Evolutionary conservation across 2,329 filamentous ascomycete species (phyloP).

Genomic region (Colletotrichum sp.): DNA sequence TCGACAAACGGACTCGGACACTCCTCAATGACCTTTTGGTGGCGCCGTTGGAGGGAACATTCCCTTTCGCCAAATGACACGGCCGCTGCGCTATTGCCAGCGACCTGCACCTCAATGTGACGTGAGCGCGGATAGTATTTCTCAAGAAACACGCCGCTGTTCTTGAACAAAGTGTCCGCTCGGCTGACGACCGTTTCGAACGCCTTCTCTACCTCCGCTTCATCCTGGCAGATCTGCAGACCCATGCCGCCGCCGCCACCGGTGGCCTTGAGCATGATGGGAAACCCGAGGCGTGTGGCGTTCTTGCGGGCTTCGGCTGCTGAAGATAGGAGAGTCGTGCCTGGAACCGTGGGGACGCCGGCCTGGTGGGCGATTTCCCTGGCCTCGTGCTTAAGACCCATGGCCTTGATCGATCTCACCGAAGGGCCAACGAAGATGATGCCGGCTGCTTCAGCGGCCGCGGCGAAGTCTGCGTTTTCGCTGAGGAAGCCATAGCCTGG

Average conservation of each 20-base stretch:
- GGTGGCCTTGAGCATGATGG: slow-evolving; percentile 63
- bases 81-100: slow-evolving; percentile 44
- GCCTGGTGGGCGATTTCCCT: slow-evolving; percentile 35
- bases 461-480: slow-evolving; percentile 67
- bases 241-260: slow-evolving; percentile 72
- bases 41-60: slow-evolving; percentile 49
- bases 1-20: slow-evolving; percentile 30
- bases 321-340: slow-evolving; percentile 26
- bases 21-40: slow-evolving; percentile 52
- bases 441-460: slow-evolving; percentile 53
- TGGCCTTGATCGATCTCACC: slow-evolving; percentile 55
- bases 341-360: slow-evolving; percentile 44
- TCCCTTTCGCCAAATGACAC: slow-evolving; percentile 46
- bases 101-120: slow-evolving; percentile 51
- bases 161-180: slow-evolving; percentile 63
- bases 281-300: slow-evolving; percentile 39
- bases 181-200: slow-evolving; percentile 61
- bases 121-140: slow-evolving; percentile 58
- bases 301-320: slow-evolving; percentile 59
- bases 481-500: slow-evolving; percentile 71
- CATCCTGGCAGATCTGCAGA: slow-evolving; percentile 56
- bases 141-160: slow-evolving; percentile 68
- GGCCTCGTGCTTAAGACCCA: slow-evolving; percentile 65
- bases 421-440: slow-evolving; percentile 64
- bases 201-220: slow-evolving; percentile 55